Base-by-base conservation (phyloP, 2,329 filamentous ascomycete species). In the Lachnellula arida region DNA sequence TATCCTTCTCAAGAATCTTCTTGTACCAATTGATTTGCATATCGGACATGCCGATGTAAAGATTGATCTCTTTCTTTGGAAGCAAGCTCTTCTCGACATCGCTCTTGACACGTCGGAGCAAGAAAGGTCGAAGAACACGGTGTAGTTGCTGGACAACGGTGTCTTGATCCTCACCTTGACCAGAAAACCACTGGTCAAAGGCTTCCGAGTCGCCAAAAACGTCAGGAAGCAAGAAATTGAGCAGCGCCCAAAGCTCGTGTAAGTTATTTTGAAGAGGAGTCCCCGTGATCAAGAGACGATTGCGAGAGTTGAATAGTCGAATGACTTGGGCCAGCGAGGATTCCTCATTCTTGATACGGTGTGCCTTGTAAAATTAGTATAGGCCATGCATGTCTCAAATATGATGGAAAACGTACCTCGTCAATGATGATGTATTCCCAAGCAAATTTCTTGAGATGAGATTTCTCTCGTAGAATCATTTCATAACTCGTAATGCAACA, bases 351-450 rank as follows among this genome's bases (percentile, higher is more conserved):
- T 99, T 99, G 81, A 99, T 99, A 58, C 94, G 91, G 73, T 99
- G 94, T 2, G 94, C 87, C 69, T 72, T 46, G 43, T 23, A 25
- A 37, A 35, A 49, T 60, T 60, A 63, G 59, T 42, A 55, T 49
- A 34, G 55, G 15, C 22, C 49, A 12, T 7, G 12, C 19, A 19
- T 51, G n/a, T 11, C 11, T 46, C 6, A 43, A 9, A 40, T 8
- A 44, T 28, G 17, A 25, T 9, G 9, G 12, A 1, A 15, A 44
- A 55, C 62, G 46, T 64, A 69, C 84, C 75, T 99, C 94, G 67
- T 99, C 94, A 62, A 99, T 96, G 65, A 99, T 96, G 73, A 99
- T 99, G 74, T 99, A 99, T 72, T 99, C 93, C 94, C 94, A 99
- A 0, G 94, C 92, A 71, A 99, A 96, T 73, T 97, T 97, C 76